A percentile compares a stretch with the other conserved stretches of the same genome.
Evolutionary conservation across 2,329 filamentous ascomycete species (phyloP).

Genomic region (Neoscytalidium dimidiatum): DNA sequence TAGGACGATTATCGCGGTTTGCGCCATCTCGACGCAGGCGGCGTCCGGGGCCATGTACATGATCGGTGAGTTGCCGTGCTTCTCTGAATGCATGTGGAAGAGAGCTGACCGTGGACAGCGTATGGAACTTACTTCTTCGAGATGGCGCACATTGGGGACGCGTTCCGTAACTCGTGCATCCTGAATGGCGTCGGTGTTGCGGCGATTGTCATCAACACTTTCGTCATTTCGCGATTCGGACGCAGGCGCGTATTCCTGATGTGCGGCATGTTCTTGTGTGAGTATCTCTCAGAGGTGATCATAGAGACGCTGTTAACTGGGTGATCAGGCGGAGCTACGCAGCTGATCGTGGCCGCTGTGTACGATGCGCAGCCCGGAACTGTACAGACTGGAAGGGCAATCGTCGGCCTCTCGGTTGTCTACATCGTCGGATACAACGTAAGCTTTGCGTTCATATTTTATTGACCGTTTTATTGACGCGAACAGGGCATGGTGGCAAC

Average conservation of each 20-base stretch:
- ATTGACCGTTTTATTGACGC: background rate
- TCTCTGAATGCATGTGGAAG: too few relatives aligned
- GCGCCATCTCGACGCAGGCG: slow-evolving; percentile 53
- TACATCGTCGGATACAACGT: slow-evolving; percentile 57
- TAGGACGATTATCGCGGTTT: slow-evolving; percentile 52
- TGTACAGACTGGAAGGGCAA: slow-evolving; percentile 45
- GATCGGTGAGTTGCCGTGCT: slow-evolving; percentile 24
- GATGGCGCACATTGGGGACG: slow-evolving; percentile 36
- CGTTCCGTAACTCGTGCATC: slow-evolving; percentile 60
- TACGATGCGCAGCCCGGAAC: slow-evolving; percentile 51
- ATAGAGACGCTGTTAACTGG: fast-evolving
- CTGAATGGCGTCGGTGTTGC: slow-evolving; percentile 56
- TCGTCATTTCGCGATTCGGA: slow-evolving; percentile 55
- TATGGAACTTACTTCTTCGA: slow-evolving; percentile 39
- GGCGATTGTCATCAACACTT: slow-evolving; percentile 56
- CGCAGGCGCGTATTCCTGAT: slow-evolving; percentile 57
- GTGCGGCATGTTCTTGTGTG: slow-evolving; percentile 53
- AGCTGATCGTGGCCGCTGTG: slow-evolving; percentile 56
- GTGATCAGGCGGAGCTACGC: slow-evolving; percentile 46
- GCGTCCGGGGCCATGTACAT: slow-evolving; percentile 57
- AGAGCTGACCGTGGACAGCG: slow-evolving; percentile 18
- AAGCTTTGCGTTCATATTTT: background rate
- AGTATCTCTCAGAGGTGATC: background rate
- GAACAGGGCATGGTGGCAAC: slow-evolving; percentile 50
- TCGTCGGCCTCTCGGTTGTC: slow-evolving; percentile 56